Percentiles rank a stretch among this genome's conserved stretches.
Conservation (phyloP, 2,329 filamentous ascomycete species). For the Geosmithia flava region DNA sequence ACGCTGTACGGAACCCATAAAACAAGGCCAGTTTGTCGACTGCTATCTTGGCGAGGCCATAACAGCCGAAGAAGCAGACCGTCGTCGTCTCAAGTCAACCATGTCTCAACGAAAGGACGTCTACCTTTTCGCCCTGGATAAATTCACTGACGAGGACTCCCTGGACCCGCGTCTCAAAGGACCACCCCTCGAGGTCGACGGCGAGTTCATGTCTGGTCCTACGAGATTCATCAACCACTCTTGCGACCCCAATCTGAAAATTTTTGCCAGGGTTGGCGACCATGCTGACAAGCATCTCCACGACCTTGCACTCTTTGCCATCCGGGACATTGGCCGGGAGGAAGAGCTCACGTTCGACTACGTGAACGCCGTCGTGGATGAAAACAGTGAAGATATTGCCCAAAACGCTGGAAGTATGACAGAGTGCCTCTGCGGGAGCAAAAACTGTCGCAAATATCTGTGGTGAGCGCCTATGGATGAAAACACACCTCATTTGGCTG, state of each 20-base stretch:
- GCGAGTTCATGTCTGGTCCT: conserved; percentile 66
- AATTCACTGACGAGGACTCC: conserved; percentile 51
- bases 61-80: conserved; percentile 49
- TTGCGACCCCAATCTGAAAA: conserved; percentile 66
- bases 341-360: conserved; percentile 76
- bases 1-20: conserved; percentile 49
- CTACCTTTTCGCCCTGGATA: conserved; percentile 74
- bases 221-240: conserved; percentile 77
- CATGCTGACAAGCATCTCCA: conserved; percentile 64
- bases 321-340: conserved; percentile 48
- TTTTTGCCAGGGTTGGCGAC: conserved; percentile 69
- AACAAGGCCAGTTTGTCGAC: conserved; percentile 67
- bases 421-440: conserved; percentile 48
- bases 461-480: conserved; percentile 33
- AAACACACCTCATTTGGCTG: background rate
- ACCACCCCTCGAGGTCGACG: conserved; percentile 49
- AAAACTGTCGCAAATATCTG: conserved; percentile 55
- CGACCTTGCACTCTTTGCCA: conserved; percentile 65
- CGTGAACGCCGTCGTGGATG: conserved; percentile 47
- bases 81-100: conserved; percentile 44
- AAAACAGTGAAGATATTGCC: conserved; percentile 24
- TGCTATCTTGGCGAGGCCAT: conserved; percentile 65
- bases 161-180: conserved; percentile 43
- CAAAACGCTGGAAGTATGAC: conserved; percentile 39
- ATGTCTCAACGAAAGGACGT: conserved; percentile 55